Base-by-base conservation (phyloP, 148 eudicot species). In the Rhododendron simsii region DNA sequence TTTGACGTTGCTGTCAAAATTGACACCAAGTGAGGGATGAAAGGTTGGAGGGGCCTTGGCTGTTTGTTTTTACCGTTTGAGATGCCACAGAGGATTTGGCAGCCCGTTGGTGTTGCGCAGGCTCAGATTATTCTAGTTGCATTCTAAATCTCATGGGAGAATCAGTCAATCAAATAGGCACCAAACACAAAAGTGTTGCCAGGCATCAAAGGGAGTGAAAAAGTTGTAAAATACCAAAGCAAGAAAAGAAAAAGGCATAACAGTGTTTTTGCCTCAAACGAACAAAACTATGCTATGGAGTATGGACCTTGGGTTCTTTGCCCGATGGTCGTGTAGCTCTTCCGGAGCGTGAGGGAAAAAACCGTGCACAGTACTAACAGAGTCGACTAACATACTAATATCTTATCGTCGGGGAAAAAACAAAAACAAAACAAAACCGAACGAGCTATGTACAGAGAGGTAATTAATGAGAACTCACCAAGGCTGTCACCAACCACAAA, bases 401-500 rank as follows among this genome's bases (percentile, higher is more conserved):
- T 53, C 57, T 1, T 47, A 18, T 59, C 18, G 4, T 59, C 0
- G 5, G 12, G 12, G 0, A 20, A 59, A 59, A 59, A 63, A 61
- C n/a, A 61, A 5, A 21, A 7, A 63, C 3, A 5, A 21, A 7
- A 63, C 3, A 63, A 63, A 63, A 55, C 5, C 1, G 3, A 4
- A 51, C 4, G 21, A 16, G 21, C 21, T 63, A 63, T 63, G 71
- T 7, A 7, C n/a, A 9, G 2, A 2, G 16, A 67, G 35, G 37
- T 67, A 26, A 3, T 28, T 26, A 71, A 14, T 30, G 33, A 67
- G 79, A 30, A 88, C 88, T 85, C 81, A 96, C 99, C 96, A 16
- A 96, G 95, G 67, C 88, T 87, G 85, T 95, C 99, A 10, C 99
- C 99, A 85, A 94, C 91, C 11, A 65, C 16, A 84, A 95, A 93